Percentiles rank a stretch among this genome's conserved stretches.
Evolutionary conservation across 2,329 filamentous ascomycete genomes (phyloP).

Genomic region (Thermothelomyces thermophilus): DNA sequence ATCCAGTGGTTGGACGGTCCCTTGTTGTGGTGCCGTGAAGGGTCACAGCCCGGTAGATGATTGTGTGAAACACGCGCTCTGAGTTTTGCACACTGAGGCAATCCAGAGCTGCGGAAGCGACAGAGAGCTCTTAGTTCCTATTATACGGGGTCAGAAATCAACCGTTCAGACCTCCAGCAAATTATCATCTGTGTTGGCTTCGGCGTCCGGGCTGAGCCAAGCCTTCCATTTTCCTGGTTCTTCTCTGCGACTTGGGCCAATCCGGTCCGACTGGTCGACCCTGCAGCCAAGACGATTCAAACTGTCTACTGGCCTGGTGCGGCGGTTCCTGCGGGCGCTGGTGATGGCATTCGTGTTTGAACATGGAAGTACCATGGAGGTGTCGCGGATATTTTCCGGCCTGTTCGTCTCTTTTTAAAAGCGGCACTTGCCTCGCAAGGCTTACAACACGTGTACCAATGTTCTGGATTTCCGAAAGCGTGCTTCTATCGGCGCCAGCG

Average conservation of each 20-base stretch:
- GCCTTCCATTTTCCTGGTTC: not conserved
- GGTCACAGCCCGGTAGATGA: not conserved
- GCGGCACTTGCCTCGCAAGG: not conserved
- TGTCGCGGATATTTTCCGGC: no score
- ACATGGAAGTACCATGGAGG: not conserved
- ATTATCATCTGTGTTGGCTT: no score
- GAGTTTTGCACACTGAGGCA: not conserved
- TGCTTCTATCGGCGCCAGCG: not conserved
- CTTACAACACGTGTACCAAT: not conserved
- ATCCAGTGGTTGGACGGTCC: not conserved
- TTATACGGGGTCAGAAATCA: no score
- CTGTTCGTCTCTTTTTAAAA: no score
- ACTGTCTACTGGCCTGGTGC: no score
- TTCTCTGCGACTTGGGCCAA: not conserved
- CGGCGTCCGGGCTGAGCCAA: not conserved
- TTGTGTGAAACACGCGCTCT: not conserved
- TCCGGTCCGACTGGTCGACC: not conserved
- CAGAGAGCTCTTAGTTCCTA: no score
- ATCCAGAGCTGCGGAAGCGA: no score
- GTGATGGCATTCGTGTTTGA: not conserved
- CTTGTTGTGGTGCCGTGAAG: not conserved
- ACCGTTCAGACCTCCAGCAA: no score
- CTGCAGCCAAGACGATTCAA: not conserved
- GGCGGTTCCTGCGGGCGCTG: not conserved
- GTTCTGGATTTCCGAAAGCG: not conserved